Conservation (phyloP, 495 filamentous ascomycete genomes). For the Pseudomonodictys pantanalensis region DNA sequence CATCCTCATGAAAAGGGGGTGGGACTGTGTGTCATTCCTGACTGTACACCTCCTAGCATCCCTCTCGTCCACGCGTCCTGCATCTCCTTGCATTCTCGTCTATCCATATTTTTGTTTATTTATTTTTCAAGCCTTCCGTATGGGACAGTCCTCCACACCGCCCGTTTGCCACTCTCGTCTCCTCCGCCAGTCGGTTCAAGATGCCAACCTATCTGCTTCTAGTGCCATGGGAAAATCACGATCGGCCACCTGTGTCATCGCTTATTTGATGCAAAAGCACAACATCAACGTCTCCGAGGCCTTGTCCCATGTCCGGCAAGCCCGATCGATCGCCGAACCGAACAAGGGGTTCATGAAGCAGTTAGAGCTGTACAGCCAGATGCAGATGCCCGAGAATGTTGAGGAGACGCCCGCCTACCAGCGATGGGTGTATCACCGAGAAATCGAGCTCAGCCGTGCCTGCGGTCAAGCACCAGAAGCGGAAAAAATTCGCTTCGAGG, state of each 20-base stretch:
- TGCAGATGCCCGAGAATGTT: constrained; percentile 68
- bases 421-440: constrained; percentile 79
- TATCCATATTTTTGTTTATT: background rate
- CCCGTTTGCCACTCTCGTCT: constrained; percentile 32
- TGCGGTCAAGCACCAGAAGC: constrained; percentile 64
- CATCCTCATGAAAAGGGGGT: constrained; percentile 21
- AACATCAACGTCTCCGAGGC: constrained; percentile 58
- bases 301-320: constrained; percentile 58
- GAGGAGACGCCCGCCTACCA: constrained; percentile 73
- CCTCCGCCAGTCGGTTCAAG: constrained; percentile 19
- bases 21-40: constrained; percentile 3
- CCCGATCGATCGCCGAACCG: constrained; percentile 72
- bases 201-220: constrained; percentile 33
- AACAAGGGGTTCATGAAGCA: constrained; percentile 89
- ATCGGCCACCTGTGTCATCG: constrained; percentile 77
- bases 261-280: constrained; percentile 73
- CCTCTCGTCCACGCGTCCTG: constrained; percentile 6
- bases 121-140: constrained; percentile 15
- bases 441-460: constrained; percentile 69
- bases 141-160: constrained; percentile 22
- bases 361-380: constrained; percentile 78
- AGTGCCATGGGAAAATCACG: constrained; percentile 97
- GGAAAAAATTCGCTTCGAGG: constrained; percentile 75
- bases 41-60: background rate
- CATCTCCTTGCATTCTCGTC: background rate